Conservation (phyloP, 1,284 basidiomycete genomes). For the Cerioporus squamosus region DNA sequence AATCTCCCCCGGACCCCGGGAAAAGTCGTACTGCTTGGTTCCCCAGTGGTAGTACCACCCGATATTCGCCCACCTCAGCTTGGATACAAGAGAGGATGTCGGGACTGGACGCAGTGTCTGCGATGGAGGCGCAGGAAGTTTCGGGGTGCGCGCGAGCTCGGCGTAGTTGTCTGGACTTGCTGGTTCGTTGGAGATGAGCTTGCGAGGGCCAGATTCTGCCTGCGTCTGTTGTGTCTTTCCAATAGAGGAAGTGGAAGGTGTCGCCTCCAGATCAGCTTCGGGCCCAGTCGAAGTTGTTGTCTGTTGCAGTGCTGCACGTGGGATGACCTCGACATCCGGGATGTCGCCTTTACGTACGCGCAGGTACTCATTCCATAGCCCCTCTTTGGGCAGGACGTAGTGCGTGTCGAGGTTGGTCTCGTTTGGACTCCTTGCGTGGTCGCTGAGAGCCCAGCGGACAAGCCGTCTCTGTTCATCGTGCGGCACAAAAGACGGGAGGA, state of each 20-base stretch:
- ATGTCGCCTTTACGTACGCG: slow-evolving; percentile 35
- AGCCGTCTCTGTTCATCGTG: slow-evolving; percentile 65
- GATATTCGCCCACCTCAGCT: slow-evolving; percentile 90
- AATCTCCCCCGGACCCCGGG: slow-evolving; percentile 65
- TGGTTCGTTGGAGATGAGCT: slow-evolving; percentile 70
- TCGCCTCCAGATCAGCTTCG: slow-evolving; percentile 15
- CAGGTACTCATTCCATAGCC: slow-evolving; percentile 72
- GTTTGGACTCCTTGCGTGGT: slow-evolving; percentile 81
- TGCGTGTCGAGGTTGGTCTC: slow-evolving; percentile 88
- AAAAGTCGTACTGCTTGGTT: slow-evolving; percentile 89
- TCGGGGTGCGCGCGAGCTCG: slow-evolving; percentile 52
- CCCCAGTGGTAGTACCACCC: slow-evolving; percentile 95
- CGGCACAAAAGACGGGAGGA: slow-evolving; percentile 76
- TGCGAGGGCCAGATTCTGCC: slow-evolving; percentile 53
- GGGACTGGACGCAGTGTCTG: slow-evolving; percentile 49
- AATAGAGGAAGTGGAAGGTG: too few species aligned
- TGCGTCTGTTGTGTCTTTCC: too few species aligned
- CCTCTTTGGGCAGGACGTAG: slow-evolving; percentile 72
- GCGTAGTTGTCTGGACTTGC: slow-evolving; percentile 55
- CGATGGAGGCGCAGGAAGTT: slow-evolving; percentile 63
- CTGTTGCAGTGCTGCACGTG: slow-evolving; percentile 33
- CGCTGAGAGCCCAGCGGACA: slow-evolving; percentile 68
- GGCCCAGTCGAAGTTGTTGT: background rate
- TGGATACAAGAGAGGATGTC: slow-evolving; percentile 61
- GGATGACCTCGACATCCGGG: slow-evolving; percentile 43